Conservation (phyloP, 805 yeast species). For the Ogataea trehalophila region DNA sequence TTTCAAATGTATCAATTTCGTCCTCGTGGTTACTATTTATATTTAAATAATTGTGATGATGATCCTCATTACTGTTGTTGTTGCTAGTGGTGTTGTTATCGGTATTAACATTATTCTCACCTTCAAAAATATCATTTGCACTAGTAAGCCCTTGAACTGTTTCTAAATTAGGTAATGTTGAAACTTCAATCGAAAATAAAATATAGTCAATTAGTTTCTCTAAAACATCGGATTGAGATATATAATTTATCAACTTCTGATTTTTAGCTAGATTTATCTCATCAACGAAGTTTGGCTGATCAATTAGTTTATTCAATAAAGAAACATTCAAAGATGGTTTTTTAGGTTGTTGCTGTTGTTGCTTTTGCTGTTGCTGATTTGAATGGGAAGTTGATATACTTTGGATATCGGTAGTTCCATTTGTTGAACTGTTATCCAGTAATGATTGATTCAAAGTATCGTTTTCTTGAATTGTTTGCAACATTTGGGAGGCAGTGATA, state of each 20-base stretch:
- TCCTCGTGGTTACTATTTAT: neutral
- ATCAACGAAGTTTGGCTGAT: slow-evolving; percentile 33
- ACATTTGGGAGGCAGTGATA: slow-evolving; percentile 29
- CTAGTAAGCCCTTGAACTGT: slow-evolving; percentile 2
- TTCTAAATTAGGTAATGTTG: slow-evolving; percentile 8
- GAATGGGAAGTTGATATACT: neutral
- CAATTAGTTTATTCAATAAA: slow-evolving; percentile 30
- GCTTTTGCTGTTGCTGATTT: neutral
- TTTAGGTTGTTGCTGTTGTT: neutral
- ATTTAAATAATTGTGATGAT: neutral
- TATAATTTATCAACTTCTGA: slow-evolving; percentile 28
- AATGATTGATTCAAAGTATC: slow-evolving; percentile 20
- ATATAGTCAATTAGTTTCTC: slow-evolving; percentile 27
- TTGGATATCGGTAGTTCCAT: neutral
- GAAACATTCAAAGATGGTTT: slow-evolving; percentile 18
- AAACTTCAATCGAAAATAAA: slow-evolving; percentile 23
- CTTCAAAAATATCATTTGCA: slow-evolving; percentile 17
- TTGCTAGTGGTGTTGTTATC: neutral
- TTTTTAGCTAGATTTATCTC: slow-evolving; percentile 33
- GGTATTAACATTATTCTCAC: slow-evolving; percentile 15
- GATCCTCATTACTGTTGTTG: neutral
- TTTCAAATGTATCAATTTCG: slow-evolving; percentile 12
- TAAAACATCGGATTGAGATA: slow-evolving; percentile 30
- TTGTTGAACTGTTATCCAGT: slow-evolving; percentile 2
- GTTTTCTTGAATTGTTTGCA: slow-evolving; percentile 32